Evolutionary conservation across 2,329 filamentous ascomycete species (phyloP), one percentile per base, ranked within the genome.

Genomic region (Diaporthe citrichinensis): DNA sequence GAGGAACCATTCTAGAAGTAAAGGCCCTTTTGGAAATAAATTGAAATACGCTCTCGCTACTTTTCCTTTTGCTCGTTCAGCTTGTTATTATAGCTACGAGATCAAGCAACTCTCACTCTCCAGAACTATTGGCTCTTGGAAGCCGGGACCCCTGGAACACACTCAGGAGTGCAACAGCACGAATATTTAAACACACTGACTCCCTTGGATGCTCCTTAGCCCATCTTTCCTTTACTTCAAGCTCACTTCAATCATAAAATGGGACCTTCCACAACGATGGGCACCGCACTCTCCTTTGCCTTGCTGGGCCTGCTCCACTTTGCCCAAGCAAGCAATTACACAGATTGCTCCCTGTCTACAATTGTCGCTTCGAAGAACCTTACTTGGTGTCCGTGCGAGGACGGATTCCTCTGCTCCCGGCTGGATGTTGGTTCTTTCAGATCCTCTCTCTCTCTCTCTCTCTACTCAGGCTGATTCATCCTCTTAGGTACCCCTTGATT

Each of bases 361-460:
- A 61, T 72, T 14, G 36, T 9, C 31, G 28, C n/a, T 61, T 76
- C 49, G 68, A 81, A 23, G 44, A 72, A 20, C 67, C 72, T 78
- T 76, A 58, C 76, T 53, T 81, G 80, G 80, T 77, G 79, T 58
- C 57, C 68, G 9, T 81, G 80, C 51, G 77, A 79, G 62, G 72
- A 76, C 15, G 69, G 53, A 0, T 80, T 79, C 53, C 73, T 79
- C 51, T 81, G 80, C 69, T 78, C 80, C 8, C 78, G 78, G 31
- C 72, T 81, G 20, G 77, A 80, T 44, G 75, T 80, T 46, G 9
- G 69, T 72, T 28, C 14, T 41, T 44, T 15, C 8, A 6, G 12
- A 44, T 17, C 31, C 44, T 6, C 31, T n/a, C 28, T 9, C 23
- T n/a, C 34, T 61, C 55, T 20, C 9, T 44, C 10, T 28, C 36